phyloP scores from a whole-genome alignment of 192 early-diverging fungal species.

The Rhizophagus sp. region DNA sequence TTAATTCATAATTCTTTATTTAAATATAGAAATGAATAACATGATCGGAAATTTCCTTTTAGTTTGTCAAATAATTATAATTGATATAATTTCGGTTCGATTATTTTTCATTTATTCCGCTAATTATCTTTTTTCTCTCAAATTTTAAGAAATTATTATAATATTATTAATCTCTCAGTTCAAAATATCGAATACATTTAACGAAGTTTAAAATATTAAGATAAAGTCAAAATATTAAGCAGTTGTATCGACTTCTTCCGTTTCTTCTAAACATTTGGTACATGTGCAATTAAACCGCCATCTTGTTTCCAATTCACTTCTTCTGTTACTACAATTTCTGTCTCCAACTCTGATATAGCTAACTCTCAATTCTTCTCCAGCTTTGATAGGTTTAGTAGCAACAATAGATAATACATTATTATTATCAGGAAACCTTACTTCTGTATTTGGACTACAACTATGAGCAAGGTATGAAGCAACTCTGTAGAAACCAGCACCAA shows the following conservation, averaged over 20 bases:
- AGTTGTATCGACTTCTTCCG: background rate
- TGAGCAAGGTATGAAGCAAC: constrained; percentile 72
- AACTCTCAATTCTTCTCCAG: constrained; percentile 69
- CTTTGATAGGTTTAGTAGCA: constrained; percentile 59
- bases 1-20: too few relatives aligned
- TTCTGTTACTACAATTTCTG: constrained; percentile 46
- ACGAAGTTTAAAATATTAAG: background rate
- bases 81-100: background rate
- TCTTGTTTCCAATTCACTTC: constrained; percentile 60
- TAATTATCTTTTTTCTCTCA: background rate
- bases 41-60: too few relatives aligned
- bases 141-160: background rate
- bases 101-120: background rate
- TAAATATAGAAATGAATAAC: too few relatives aligned
- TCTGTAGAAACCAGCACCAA: constrained; percentile 74
- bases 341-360: constrained; percentile 55
- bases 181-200: background rate
- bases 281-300: constrained; percentile 64
- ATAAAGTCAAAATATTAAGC: background rate
- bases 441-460: constrained; percentile 59
- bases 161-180: background rate
- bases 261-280: constrained; percentile 27
- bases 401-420: constrained; percentile 58
- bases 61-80: too few relatives aligned
- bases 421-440: constrained; percentile 55